Evolutionary conservation across 345 rosid genomes (phyloP), one percentile per base, ranked within the genome.

Genomic region (Lepidium africanum): DNA sequence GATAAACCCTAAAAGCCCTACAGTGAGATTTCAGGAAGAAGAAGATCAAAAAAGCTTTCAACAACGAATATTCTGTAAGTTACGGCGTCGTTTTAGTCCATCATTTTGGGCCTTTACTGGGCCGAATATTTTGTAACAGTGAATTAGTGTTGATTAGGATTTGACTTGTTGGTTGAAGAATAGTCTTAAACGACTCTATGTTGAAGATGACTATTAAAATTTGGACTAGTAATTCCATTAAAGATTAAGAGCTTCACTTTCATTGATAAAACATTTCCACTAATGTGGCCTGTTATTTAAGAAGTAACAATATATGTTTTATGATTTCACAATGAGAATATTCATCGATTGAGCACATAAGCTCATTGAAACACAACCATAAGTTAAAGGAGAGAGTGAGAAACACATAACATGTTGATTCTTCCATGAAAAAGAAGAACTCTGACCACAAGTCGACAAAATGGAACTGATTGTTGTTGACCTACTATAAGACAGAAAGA

Each of bases 1-100:
- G 36, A 13, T 49, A 59, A 69, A 13, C 74, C 74, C 67, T 49
- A 59, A 61, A 68, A 70, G 16, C 67, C 74, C 60, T 40, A 39
- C 15, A 59, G 67, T 0, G 66, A 39, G 33, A 47, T 37, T 27
- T 33, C 36, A 48, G 1, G 73, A 69, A 47, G 27, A 25, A 25
- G 73, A 69, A 48, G 67, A 58, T 16, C 32, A 59, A 46, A 25
- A 25, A 17, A n/a, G 57, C 45, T 7, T 48, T 37, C 7, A 6
- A 55, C 7, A 37, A 5, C 25, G 40, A 52, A 10, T 41, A 23
- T 32, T 10, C 51, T 53, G 41, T 13, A 19, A 0, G 54, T n/a
- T 54, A 67, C 63, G 72, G 23, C 46, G 63, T 0, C 72, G 64
- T 67, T 67, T 67, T 2, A 0, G 21, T 37, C n/a, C 9, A 0